Base-by-base conservation (phyloP, 2,329 filamentous ascomycete genomes). In the Rasamsonia emersonii region DNA sequence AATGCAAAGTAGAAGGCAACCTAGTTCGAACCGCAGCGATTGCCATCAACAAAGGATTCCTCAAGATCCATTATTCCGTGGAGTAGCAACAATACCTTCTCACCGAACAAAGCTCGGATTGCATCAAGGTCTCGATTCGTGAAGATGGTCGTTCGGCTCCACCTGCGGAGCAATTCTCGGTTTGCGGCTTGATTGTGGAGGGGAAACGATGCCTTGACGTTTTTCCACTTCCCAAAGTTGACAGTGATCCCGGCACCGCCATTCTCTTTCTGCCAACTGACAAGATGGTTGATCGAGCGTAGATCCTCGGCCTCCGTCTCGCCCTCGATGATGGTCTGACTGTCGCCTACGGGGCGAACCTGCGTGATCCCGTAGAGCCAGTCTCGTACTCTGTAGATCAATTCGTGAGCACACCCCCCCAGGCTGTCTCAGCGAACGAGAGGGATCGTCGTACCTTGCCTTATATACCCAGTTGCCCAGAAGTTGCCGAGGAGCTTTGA, bases 1-100 rank as follows among this genome's bases (percentile, higher is more conserved):
- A 96, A 96, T 23, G 88, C 86, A 56, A 94, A 96, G 64, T 96
- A 96, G 58, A 93, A 93, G 20, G 84, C 89, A 37, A 95, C 82
- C 70, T 76, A 40, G 17, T 16, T 3, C 9, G 24, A 24, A 3
- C 30, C 8, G n/a, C 5, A 4, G 16, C 2, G 5, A 7, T 30
- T 14, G 21, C 9, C 13, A 30, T 5, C 28, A 8, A 6, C 3
- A 14, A 19, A 19, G 18, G 18, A 14, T n/a, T n/a, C n/a, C 15
- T 18, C 18, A n/a, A 16, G 18, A 13, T 24, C 10, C 3, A 24
- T 10, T 4, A 31, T 14, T 10, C 2, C 11, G 27, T 15, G 21
- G 9, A 4, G 27, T 14, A 17, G n/a, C 9, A 28, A 7, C 9
- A 30, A 28, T 37, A 67, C 65, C 54, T 77, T 81, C 57, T 89